A percentile compares a stretch with the other conserved stretches of the same genome.
phyloP scores from a whole-genome alignment of 1,284 basidiomycete genomes.

The Xerocomus cyaneibrunnescens region DNA sequence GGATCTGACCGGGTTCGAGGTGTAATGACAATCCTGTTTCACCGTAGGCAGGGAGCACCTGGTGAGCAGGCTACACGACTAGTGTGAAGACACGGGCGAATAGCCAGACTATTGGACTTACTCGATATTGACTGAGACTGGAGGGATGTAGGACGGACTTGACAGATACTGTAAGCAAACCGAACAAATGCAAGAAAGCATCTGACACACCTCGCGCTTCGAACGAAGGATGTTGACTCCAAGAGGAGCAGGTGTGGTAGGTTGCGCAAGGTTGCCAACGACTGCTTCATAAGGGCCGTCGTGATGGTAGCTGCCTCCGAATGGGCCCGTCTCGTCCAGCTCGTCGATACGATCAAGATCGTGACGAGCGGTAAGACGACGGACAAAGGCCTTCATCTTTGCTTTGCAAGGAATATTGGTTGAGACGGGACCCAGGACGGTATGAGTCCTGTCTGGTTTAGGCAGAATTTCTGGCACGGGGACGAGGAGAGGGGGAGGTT shows the following conservation, averaged over 20 bases:
- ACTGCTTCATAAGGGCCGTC: conserved; percentile 67
- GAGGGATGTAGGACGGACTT: conserved; percentile 14
- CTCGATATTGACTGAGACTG: conserved; percentile 14
- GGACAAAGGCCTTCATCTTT: conserved; percentile 31
- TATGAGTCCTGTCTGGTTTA: not conserved
- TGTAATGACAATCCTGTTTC: conserved; percentile 40
- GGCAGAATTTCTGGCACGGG: too few relatives aligned
- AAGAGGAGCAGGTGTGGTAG: conserved; percentile 9
- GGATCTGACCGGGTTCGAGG: conserved; percentile 54
- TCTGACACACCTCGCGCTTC: conserved; percentile 26
- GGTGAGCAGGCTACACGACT: conserved; percentile 10
- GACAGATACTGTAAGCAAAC: conserved; percentile 10
- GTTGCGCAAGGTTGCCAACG: conserved; percentile 11
- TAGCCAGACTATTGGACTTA: conserved; percentile 13
- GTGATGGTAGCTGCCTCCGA: conserved; percentile 61
- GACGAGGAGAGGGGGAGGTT: too few relatives aligned
- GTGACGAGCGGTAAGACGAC: conserved; percentile 32
- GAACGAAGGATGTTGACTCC: conserved; percentile 1
- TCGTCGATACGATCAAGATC: conserved; percentile 72
- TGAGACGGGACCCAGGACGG: not conserved
- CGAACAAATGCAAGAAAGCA: not conserved
- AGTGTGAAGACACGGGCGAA: conserved; percentile 13
- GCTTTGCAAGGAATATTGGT: conserved; percentile 10
- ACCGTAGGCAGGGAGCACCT: not conserved
- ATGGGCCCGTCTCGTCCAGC: conserved; percentile 68